Percentiles rank a stretch among this genome's conserved stretches.
These are phyloP conservation scores for Haplosporangium gracile DNA, from an alignment of 192 early-diverging fungal species.

Conservation along the genomic window DNA sequence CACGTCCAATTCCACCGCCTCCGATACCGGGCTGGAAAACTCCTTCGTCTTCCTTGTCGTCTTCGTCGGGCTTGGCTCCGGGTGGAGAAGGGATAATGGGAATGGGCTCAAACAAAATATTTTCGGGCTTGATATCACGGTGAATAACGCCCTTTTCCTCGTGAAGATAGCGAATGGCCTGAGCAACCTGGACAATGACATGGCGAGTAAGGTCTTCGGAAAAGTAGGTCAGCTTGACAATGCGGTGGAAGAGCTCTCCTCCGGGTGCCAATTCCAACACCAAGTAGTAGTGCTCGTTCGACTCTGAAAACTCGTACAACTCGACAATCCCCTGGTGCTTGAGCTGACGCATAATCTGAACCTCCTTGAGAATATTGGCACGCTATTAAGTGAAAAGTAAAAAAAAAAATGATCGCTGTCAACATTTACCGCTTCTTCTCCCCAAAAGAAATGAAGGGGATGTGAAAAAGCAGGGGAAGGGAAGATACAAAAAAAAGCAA, in stretches of 20 bases:
- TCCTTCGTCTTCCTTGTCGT: conserved; percentile 81
- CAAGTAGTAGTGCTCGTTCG: conserved; percentile 80
- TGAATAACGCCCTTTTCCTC: conserved; percentile 86
- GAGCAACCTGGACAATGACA: conserved; percentile 89
- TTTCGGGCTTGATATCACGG: conserved; percentile 96
- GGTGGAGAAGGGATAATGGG: conserved; percentile 68
- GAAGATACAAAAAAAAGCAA: conserved; percentile 1
- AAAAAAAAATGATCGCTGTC: not conserved
- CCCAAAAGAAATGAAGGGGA: not conserved
- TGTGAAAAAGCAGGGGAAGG: not conserved
- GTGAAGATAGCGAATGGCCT: conserved; percentile 88
- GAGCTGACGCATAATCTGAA: conserved; percentile 85
- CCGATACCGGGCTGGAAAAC: conserved; percentile 78
- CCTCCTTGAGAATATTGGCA: conserved; percentile 89
- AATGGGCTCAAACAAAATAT: conserved; percentile 84
- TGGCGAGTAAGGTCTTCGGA: conserved; percentile 83
- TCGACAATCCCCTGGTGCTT: conserved; percentile 82
- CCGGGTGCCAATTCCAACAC: conserved; percentile 88
- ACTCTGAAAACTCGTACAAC: conserved; percentile 83
- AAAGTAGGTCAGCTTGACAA: conserved; percentile 86
- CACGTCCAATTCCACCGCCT: conserved; percentile 85
- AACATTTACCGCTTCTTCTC: not conserved
- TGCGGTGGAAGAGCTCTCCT: conserved; percentile 92
- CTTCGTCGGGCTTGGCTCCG: conserved; percentile 65
- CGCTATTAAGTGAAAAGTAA: conserved; percentile 58